Evolutionary conservation across 257 asterid genomes (phyloP).

Genomic region (Echium plantagineum): DNA sequence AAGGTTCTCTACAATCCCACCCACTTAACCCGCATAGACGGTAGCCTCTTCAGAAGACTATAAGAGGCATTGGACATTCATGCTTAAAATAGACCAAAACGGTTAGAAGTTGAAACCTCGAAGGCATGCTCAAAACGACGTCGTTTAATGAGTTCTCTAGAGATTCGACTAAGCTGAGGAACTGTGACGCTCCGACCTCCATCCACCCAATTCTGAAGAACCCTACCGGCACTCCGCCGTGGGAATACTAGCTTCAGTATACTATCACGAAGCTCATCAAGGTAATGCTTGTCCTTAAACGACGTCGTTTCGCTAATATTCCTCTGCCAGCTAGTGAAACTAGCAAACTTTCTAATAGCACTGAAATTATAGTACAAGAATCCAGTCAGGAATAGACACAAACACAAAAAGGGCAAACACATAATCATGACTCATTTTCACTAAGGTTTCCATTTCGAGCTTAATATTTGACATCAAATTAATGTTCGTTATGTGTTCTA

Average conservation of each 20-base stretch:
- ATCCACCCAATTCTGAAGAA: slow-evolving; percentile 27
- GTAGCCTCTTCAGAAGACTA: too few species aligned
- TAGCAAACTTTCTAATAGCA: neutral
- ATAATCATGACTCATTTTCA: too few species aligned
- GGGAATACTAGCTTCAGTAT: slow-evolving; percentile 12
- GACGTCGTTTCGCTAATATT: slow-evolving; percentile 1
- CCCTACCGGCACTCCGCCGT: slow-evolving; percentile 14
- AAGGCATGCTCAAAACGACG: slow-evolving; percentile 20
- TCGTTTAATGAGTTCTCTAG: slow-evolving; percentile 14
- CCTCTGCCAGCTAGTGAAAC: slow-evolving; percentile 7
- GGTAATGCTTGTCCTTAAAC: neutral
- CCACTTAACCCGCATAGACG: too few species aligned
- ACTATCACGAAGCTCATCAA: slow-evolving; percentile 3
- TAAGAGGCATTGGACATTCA: too few species aligned
- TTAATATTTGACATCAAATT: too few species aligned
- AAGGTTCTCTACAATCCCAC: too few species aligned
- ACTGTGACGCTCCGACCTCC: slow-evolving; percentile 18
- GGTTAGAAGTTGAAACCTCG: slow-evolving; percentile 13
- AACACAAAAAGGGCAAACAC: neutral
- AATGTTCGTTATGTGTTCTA: too few species aligned
- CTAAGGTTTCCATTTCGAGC: too few species aligned
- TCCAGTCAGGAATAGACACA: neutral
- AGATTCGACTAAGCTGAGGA: slow-evolving; percentile 20
- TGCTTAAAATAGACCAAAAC: neutral
- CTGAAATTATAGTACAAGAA: neutral